Percentiles rank a stretch among this genome's conserved stretches.
Conservation (phyloP, 306 rosid genomes). For the Rosa lucieae region DNA sequence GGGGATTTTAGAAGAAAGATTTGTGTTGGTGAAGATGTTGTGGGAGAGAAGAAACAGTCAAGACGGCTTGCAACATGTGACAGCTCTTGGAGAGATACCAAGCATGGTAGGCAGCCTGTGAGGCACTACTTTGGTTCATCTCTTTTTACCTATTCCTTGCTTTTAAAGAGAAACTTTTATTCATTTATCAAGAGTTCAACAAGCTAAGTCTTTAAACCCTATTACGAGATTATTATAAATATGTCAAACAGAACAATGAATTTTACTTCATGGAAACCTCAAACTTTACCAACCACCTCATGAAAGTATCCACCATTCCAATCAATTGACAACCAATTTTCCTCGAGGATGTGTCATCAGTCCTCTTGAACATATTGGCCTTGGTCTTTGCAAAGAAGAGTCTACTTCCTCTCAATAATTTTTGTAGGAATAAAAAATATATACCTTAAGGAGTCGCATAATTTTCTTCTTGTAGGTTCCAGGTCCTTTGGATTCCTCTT, state of each 20-base stretch:
- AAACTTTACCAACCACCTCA: not conserved
- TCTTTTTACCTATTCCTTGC: constrained; percentile 8
- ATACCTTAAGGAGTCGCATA: not conserved
- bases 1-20: constrained; percentile 3
- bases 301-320: not conserved
- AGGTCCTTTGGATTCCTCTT: constrained; percentile 40
- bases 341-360: not conserved
- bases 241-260: not conserved
- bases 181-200: not conserved
- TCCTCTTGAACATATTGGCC: not conserved
- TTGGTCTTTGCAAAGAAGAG: not conserved
- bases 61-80: constrained; percentile 24
- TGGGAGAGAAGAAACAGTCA: constrained; percentile 4
- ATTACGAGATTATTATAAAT: not conserved
- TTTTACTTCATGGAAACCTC: not conserved
- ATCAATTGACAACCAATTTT: not conserved
- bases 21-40: constrained; percentile 20
- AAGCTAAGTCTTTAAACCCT: not conserved
- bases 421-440: not conserved
- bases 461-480: not conserved
- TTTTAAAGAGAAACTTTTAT: not conserved
- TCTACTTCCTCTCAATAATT: not conserved
- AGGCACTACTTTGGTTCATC: constrained; percentile 31
- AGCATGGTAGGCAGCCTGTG: constrained; percentile 30
- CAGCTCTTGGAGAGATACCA: constrained; percentile 13